These are phyloP conservation scores for Phialophora verrucosa DNA, from an alignment of 2,329 filamentous ascomycete species.

Conservation along the genomic window DNA sequence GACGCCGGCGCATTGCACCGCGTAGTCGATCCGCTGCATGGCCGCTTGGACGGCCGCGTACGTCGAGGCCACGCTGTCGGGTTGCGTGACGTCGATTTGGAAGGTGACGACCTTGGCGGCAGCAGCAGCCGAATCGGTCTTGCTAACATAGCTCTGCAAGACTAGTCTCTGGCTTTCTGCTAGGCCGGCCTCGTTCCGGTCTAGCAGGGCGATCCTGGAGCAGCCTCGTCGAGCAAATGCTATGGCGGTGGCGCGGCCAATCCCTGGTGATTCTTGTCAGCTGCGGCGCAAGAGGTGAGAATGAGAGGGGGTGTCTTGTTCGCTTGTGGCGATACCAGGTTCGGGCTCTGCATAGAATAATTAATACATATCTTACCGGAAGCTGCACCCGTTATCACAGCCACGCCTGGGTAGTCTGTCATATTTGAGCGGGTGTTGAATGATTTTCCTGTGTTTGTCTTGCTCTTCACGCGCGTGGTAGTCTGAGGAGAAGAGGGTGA, in stretches of 20 bases:
- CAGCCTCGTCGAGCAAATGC: conserved; percentile 6
- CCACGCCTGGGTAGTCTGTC: conserved; percentile 4
- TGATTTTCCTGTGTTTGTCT: too few species aligned
- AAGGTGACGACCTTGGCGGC: conserved; percentile 45
- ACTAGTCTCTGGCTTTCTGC: background rate
- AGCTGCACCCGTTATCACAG: conserved; percentile 47
- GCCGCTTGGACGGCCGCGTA: conserved; percentile 50
- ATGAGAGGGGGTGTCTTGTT: background rate
- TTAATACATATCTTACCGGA: conserved; percentile 40
- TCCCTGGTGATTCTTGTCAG: conserved; percentile 25
- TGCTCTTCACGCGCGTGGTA: too few species aligned
- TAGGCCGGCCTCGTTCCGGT: conserved; percentile 3
- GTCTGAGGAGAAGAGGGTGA: too few species aligned
- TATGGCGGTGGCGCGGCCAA: conserved; percentile 40
- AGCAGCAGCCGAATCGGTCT: too few species aligned
- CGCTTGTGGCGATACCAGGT: background rate
- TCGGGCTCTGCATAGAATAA: too few species aligned
- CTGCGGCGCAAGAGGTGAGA: background rate
- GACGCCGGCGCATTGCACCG: conserved; percentile 63
- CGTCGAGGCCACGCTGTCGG: conserved; percentile 51
- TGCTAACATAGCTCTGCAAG: background rate
- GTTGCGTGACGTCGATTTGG: conserved; percentile 55
- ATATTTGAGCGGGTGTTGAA: too few species aligned
- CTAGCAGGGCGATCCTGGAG: conserved; percentile 4
- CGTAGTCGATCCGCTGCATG: conserved; percentile 62